These are phyloP conservation scores for Plenodomus biglobosus DNA, from an alignment of 2,329 filamentous ascomycete genomes.

Conservation along the genomic window DNA sequence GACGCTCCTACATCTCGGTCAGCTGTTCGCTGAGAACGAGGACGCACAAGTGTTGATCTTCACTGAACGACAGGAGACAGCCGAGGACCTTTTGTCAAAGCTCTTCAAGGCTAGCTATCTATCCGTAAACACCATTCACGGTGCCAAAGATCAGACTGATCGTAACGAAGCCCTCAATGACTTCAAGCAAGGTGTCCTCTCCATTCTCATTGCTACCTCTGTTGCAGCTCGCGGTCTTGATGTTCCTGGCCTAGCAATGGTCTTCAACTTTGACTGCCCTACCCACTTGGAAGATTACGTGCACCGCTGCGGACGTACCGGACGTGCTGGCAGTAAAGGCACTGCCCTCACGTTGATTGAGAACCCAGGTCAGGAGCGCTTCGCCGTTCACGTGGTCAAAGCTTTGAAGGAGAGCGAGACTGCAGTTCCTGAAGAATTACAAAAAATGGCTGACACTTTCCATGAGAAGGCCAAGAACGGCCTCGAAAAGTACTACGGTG, in stretches of 20 bases:
- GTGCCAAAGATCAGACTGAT: conserved; percentile 65
- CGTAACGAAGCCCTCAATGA: conserved; percentile 40
- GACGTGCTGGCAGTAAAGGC: conserved; percentile 89
- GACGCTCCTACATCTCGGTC: conserved; percentile 81
- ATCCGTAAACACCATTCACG: conserved; percentile 69
- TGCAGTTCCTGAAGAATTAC: conserved; percentile 69
- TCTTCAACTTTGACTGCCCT: conserved; percentile 92
- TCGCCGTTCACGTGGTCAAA: conserved; percentile 83
- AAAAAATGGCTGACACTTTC: conserved; percentile 67
- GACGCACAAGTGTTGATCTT: conserved; percentile 89
- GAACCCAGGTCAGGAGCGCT: conserved; percentile 88
- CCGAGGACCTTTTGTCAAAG: conserved; percentile 37
- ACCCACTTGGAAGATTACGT: conserved; percentile 97
- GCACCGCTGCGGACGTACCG: conserved; percentile 89
- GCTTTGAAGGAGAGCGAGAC: conserved; percentile 91
- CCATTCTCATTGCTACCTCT: conserved; percentile 90
- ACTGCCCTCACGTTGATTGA: conserved; percentile 95
- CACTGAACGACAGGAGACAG: conserved; percentile 85
- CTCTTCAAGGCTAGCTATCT: conserved; percentile 34
- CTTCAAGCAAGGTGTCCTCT: conserved; percentile 70
- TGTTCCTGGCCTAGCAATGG: conserved; percentile 92
- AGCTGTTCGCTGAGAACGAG: conserved; percentile 82
- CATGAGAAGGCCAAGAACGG: conserved; percentile 89
- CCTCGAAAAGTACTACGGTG: conserved; percentile 80
- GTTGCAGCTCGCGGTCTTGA: conserved; percentile 93